phyloP scores from a whole-genome alignment of 108 stramenopile species.

The Schizochytrium sp. region DNA sequence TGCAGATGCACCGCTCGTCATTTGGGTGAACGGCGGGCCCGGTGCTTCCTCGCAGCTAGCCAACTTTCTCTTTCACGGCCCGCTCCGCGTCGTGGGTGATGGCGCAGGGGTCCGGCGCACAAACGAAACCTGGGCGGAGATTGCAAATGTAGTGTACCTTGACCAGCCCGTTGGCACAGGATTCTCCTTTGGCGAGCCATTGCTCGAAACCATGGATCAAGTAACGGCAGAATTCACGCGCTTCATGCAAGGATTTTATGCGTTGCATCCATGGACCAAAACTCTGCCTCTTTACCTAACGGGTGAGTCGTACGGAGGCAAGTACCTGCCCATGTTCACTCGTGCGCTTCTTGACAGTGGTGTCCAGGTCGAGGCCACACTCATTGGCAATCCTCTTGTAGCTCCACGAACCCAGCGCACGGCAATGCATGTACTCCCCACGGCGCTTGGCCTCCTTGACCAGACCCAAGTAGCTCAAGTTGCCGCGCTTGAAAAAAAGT shows the following conservation, averaged over 20 bases:
- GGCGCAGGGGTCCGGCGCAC: background rate
- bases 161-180: background rate
- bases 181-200: background rate
- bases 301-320: constrained; percentile 1
- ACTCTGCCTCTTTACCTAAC: background rate
- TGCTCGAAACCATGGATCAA: background rate
- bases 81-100: background rate
- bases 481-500: background rate
- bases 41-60: background rate
- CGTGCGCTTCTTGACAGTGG: background rate
- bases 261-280: background rate
- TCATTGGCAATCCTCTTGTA: background rate
- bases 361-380: background rate
- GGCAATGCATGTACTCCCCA: background rate
- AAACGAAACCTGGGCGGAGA: background rate
- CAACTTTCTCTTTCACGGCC: background rate
- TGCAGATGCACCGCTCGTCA: background rate
- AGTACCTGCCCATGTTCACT: background rate
- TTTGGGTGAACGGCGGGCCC: background rate
- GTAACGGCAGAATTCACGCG: background rate
- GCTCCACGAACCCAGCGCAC: background rate
- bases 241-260: background rate
- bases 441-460: background rate
- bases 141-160: background rate
- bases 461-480: background rate